A percentile compares a stretch with the other conserved stretches of the same genome.
Conservation (phyloP, 2,329 filamentous ascomycete species). For the Dactylellina sp. region DNA sequence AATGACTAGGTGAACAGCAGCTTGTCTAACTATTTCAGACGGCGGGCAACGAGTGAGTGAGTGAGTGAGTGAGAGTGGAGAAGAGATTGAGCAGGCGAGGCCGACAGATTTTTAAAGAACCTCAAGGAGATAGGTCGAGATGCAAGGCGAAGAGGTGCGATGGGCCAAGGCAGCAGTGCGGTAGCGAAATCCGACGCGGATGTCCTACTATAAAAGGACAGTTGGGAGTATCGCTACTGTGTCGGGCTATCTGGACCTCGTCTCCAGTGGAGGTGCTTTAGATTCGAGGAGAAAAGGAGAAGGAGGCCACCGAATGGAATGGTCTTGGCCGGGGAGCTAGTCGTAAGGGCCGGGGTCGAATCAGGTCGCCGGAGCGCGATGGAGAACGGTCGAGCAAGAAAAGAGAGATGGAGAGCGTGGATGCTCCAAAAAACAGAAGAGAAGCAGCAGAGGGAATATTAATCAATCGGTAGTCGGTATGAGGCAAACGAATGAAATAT, state of each 20-base stretch:
- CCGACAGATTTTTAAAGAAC: no score
- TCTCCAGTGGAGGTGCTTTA: not conserved
- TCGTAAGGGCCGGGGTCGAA: not conserved
- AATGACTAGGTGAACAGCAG: not conserved
- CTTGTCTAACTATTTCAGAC: not conserved
- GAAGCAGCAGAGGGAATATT: not conserved
- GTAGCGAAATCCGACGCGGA: constrained; percentile 29
- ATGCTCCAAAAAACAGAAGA: constrained; percentile 50
- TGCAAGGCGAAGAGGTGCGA: not conserved
- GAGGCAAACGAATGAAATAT: no score
- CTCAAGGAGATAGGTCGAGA: not conserved
- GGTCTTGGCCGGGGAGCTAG: constrained; percentile 10
- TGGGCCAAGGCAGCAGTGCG: not conserved
- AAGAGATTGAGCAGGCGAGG: no score
- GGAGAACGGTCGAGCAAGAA: not conserved
- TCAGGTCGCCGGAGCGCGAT: not conserved
- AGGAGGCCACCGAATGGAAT: not conserved
- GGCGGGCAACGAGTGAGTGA: not conserved
- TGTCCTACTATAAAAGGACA: constrained; percentile 33
- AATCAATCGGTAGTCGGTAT: not conserved
- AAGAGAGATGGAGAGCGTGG: constrained; percentile 24
- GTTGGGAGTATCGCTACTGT: constrained; percentile 5
- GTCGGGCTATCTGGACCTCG: constrained; percentile 1
- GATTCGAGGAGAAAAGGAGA: constrained; percentile 2
- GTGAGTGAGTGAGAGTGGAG: no score